Evolutionary conservation across 176 grass and related monocot species (phyloP), one percentile per base, ranked within the genome.

Genomic region (Ampelocalamus luodianensis): DNA sequence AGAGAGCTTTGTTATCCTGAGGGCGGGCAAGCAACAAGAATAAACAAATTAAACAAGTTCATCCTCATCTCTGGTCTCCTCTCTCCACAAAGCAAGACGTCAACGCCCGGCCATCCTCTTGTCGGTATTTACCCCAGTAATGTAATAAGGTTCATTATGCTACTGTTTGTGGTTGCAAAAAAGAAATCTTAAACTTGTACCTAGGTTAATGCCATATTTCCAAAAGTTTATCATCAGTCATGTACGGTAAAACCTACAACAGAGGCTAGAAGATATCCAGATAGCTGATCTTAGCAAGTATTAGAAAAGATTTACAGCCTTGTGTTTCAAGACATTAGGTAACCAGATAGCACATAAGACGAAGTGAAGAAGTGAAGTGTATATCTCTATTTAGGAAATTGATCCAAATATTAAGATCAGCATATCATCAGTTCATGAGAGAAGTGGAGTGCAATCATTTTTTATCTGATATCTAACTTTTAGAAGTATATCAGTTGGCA

Each of bases 331-430:
- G 7, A 63, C 10, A 18, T 49, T 56, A 3, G 14, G 10, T 44
- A 27, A 44, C 59, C 49, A 59, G 32, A 58, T 17, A 44, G 49
- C 23, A 44, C 83, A 71, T 58, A 56, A 68, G 37, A 85, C 20
- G 3, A 65, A 18, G 38, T 54, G 14, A 36, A 43, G 3, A 65
- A 18, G 38, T 54, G 14, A 36, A 43, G 54, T 3, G 2, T 22
- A 56, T 20, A 43, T 54, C 17, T 81, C 53, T 66, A 20, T 76
- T 56, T 55, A 56, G 14, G 29, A 56, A 67, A 76, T 16, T 34
- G 6, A 42, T 77, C 73, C 38, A 46, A 77, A 15, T 55, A 76
- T 68, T 51, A 68, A 85, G 49, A 85, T 42, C 2, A 2, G 32
- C 2, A 45, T 32, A 68, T 55, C 6, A 66, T 67, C 6, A 65